A percentile compares a stretch with the other conserved stretches of the same genome.
Evolutionary conservation across 108 stramenopile species (phyloP).

Genomic region (Cyclostephanos invisitatus): DNA sequence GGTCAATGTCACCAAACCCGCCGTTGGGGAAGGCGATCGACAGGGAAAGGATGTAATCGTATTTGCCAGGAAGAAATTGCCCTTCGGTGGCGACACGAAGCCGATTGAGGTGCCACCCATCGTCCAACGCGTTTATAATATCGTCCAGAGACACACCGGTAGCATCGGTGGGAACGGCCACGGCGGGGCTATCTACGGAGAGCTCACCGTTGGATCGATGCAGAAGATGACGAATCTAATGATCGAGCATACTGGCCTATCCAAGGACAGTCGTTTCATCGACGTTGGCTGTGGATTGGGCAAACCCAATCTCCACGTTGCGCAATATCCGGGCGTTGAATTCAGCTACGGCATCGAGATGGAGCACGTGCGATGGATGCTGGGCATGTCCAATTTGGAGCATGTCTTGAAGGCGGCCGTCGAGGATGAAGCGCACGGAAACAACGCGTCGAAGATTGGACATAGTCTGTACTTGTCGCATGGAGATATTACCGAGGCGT

Average conservation of each 20-base stretch:
- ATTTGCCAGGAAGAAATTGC: conserved; percentile 12
- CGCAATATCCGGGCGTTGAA: conserved; percentile 84
- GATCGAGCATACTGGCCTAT: conserved; percentile 77
- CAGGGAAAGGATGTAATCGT: not conserved
- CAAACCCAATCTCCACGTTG: conserved; percentile 97
- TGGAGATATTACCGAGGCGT: conserved; percentile 84
- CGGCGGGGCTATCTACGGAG: conserved; percentile 95
- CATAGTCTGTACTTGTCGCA: conserved; percentile 68
- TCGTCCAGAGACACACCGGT: conserved; percentile 81
- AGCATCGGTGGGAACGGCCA: conserved; percentile 89
- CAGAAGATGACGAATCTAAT: conserved; percentile 87
- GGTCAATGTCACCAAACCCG: not conserved
- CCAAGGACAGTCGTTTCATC: conserved; percentile 82
- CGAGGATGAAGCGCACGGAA: conserved; percentile 18
- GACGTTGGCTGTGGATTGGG: conserved; percentile 98
- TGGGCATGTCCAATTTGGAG: conserved; percentile 77
- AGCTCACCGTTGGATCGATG: conserved; percentile 90
- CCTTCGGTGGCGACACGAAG: conserved; percentile 26
- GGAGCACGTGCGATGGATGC: conserved; percentile 79
- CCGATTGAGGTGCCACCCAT: conserved; percentile 47
- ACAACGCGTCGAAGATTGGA: conserved; percentile 17
- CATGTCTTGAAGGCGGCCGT: conserved; percentile 53
- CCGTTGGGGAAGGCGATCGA: conserved; percentile 2
- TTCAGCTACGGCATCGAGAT: conserved; percentile 93
- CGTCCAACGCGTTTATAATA: conserved; percentile 57